phyloP scores from a whole-genome alignment of 306 rosid species.

The Castanea sativa region DNA sequence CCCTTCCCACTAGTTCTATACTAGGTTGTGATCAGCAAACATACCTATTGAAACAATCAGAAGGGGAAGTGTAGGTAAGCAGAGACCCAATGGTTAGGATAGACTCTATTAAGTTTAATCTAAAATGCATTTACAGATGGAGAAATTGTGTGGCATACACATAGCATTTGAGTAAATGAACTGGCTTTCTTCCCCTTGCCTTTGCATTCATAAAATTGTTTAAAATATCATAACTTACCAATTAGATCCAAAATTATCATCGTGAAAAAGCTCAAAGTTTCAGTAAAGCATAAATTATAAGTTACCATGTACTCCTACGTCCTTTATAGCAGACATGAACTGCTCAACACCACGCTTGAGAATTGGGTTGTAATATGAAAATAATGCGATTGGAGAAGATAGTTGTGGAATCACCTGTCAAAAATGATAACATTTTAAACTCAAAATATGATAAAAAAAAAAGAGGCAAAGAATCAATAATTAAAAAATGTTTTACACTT shows the following conservation, averaged over 20 bases:
- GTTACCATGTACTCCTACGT: constrained; percentile 74
- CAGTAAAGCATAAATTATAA: constrained; percentile 16
- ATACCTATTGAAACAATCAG: too few relatives aligned
- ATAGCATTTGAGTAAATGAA: constrained; percentile 1
- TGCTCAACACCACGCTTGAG: constrained; percentile 73
- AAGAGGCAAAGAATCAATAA: not conserved
- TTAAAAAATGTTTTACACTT: not conserved
- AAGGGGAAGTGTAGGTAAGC: not conserved
- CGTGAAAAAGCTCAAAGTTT: constrained; percentile 1
- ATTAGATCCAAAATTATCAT: constrained; percentile 3
- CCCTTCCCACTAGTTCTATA: too few relatives aligned
- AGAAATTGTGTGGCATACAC: not conserved
- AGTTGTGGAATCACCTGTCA: constrained; percentile 79
- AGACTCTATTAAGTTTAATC: not conserved
- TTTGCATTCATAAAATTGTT: constrained; percentile 3
- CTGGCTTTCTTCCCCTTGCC: constrained; percentile 4
- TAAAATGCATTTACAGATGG: not conserved
- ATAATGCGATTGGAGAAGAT: constrained; percentile 83
- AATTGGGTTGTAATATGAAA: constrained; percentile 87
- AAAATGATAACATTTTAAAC: constrained; percentile 4
- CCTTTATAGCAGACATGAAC: constrained; percentile 71
- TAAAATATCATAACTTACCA: constrained; percentile 2
- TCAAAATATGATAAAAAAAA: not conserved
- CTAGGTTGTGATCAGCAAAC: too few relatives aligned
- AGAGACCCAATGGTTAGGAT: not conserved